phyloP scores from a whole-genome alignment of 805 yeast genomes.

The Torulaspora indica region DNA sequence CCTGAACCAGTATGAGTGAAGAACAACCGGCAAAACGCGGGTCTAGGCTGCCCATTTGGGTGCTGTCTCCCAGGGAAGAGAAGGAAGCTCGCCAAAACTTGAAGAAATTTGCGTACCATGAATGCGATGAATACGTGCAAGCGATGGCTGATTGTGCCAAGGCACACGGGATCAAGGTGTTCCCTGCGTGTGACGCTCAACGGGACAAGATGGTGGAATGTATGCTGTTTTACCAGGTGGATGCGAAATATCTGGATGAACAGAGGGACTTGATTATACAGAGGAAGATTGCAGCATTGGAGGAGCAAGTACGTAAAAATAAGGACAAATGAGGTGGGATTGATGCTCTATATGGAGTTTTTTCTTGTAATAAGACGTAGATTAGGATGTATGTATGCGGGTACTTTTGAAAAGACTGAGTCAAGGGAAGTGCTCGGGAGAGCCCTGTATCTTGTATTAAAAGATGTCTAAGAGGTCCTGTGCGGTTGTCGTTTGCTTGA shows the following conservation, averaged over 20 bases:
- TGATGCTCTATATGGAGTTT: background rate
- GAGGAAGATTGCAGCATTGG: conserved; percentile 46
- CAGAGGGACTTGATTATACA: conserved; percentile 62
- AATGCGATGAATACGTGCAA: conserved; percentile 65
- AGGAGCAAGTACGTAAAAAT: conserved; percentile 23
- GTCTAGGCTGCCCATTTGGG: conserved; percentile 61
- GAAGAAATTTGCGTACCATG: conserved; percentile 59
- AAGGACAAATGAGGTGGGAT: conserved; percentile 6
- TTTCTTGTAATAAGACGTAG: conserved; percentile 3
- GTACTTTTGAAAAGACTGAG: conserved; percentile 1
- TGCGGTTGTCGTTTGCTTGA: conserved; percentile 19
- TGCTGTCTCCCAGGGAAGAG: conserved; percentile 71
- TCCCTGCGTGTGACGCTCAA: conserved; percentile 59
- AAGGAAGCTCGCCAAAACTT: conserved; percentile 65
- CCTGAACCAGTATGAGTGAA: conserved; percentile 8
- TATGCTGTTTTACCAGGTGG: conserved; percentile 54
- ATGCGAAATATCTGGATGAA: conserved; percentile 55
- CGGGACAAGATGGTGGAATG: conserved; percentile 60
- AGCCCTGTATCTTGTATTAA: conserved; percentile 8
- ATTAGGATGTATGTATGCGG: conserved; percentile 5
- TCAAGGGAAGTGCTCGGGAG: background rate
- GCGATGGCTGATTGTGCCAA: conserved; percentile 64
- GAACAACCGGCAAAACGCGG: conserved; percentile 24
- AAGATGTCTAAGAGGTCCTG: conserved; percentile 33
- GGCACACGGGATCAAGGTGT: conserved; percentile 56